Evolutionary conservation across 192 early-diverging fungal genomes (phyloP).

Genomic region (Gaertneriomyces sp.): DNA sequence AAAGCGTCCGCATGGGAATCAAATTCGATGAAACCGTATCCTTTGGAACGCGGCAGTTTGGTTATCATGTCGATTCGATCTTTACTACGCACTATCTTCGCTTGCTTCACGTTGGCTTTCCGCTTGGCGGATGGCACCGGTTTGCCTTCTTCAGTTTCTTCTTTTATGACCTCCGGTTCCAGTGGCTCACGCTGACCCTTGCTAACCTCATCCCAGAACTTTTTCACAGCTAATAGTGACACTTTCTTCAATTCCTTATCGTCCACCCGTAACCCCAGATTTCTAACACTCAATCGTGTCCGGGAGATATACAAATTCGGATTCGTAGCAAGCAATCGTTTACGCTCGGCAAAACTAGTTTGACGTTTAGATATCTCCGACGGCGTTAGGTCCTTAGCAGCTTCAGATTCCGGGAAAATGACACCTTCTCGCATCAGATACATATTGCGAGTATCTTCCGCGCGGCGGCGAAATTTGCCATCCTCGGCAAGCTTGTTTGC

Average conservation of each 20-base stretch:
- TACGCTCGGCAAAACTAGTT: conserved; percentile 75
- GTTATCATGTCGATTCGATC: conserved; percentile 74
- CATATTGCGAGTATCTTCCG: conserved; percentile 76
- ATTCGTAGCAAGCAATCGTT: conserved; percentile 75
- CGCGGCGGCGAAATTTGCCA: conserved; percentile 56
- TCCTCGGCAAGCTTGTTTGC: conserved; percentile 64
- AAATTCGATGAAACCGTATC: conserved; percentile 94
- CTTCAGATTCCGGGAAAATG: conserved; percentile 79
- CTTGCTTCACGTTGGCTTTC: conserved; percentile 57
- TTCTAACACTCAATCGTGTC: conserved; percentile 85
- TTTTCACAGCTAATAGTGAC: conserved; percentile 30
- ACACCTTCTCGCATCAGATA: conserved; percentile 92
- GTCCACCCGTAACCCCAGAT: conserved; percentile 69
- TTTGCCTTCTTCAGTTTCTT: conserved; percentile 61
- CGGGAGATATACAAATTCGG: conserved; percentile 86
- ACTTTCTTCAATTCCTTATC: conserved; percentile 63
- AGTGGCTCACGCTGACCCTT: conserved; percentile 32
- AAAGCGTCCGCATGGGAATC: conserved; percentile 82
- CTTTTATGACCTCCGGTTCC: conserved; percentile 65
- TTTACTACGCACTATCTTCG: conserved; percentile 75
- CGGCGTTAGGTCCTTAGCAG: conserved; percentile 64
- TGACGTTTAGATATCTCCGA: conserved; percentile 81
- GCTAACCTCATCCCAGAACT: conserved; percentile 52
- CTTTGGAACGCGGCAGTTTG: conserved; percentile 68
- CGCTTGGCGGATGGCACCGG: conserved; percentile 32